Percentiles rank a stretch among this genome's conserved stretches.
These are phyloP conservation scores for Lepiota venenata DNA, from an alignment of 768 basidiomycete genomes.

Conservation along the genomic window DNA sequence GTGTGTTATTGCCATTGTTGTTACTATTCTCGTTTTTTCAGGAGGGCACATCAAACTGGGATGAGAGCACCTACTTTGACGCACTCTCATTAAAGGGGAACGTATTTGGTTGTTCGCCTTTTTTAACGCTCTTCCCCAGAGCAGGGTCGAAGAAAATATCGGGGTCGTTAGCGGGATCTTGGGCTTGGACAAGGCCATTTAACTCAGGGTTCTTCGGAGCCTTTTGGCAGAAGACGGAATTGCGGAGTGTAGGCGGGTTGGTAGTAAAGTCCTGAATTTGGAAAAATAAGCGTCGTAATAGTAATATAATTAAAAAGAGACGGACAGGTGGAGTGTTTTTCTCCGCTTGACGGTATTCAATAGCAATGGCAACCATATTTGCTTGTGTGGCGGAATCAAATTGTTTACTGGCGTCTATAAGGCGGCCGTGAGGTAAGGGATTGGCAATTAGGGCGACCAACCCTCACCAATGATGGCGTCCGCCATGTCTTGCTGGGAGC, in stretches of 20 bases:
- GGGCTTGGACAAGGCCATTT: conserved; percentile 47
- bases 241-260: conserved; percentile 45
- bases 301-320: not conserved
- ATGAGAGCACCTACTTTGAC: conserved; percentile 15
- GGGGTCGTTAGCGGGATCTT: conserved; percentile 50
- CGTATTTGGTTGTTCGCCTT: conserved; percentile 46
- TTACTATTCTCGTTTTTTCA: too few relatives aligned
- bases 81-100: conserved; percentile 38
- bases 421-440: not conserved
- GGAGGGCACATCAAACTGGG: not conserved
- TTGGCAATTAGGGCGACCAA: not conserved
- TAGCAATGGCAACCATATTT: conserved; percentile 49
- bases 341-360: conserved; percentile 52
- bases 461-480: conserved; percentile 53
- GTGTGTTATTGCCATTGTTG: not conserved
- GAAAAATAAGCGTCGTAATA: not conserved
- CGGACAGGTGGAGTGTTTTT: conserved; percentile 58
- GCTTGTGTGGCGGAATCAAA: conserved; percentile 48
- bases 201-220: conserved; percentile 48
- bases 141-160: conserved; percentile 50
- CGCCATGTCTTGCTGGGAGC: conserved; percentile 55
- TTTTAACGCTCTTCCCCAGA: conserved; percentile 33
- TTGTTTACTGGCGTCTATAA: conserved; percentile 46
- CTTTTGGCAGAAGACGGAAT: conserved; percentile 57
- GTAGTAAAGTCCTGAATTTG: conserved; percentile 45